Base-by-base conservation (phyloP, 345 rosid genomes). In the Geranium brycei region DNA sequence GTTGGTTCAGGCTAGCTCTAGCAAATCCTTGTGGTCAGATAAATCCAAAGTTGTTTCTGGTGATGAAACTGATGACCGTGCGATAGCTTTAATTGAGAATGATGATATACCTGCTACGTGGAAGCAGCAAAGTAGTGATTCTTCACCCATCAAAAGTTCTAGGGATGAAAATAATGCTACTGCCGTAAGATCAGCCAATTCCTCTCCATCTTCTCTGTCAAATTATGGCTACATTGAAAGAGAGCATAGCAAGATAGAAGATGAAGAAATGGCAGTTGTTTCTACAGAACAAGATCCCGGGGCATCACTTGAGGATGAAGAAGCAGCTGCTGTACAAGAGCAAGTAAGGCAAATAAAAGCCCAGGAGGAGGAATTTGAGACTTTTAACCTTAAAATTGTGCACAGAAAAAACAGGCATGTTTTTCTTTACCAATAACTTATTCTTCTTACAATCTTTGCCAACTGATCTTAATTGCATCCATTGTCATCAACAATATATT, bases 301-400 rank as follows among this genome's bases (percentile, higher is more conserved):
- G 51, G 83, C 79, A 61, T 75, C 81, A 51, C 76, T 87, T 60
- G 99, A 95, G 74, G 99, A 95, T 79, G 97, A 95, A 69, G 99
- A 95, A 77, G 89, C 82, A 31, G 88, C 84, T 70, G 99, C 96
- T 55, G 95, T 95, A 23, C 93, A 91, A 74, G 99, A 91, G 82
- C 99, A 95, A 85, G 82, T 88, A 16, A 87, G 91, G 79, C 99
- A 95, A 77, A 95, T 95, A 75, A 91, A 85, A 81, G 88, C 85
- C 31, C 97, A 95, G 68, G 99, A 95, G 66, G 99, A 88, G 69
- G 99, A 95, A 75, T 95, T 91, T 75, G 99, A 95, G 80, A 91
- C 97, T 64, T 95, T 95, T 80, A 80, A 88, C 77, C 95, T 95
- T 53, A 88, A 88, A 83, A 87, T 95, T 64, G 99, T 95, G 68